Conservation (phyloP, 2,329 filamentous ascomycete genomes). For the Cytospora mali region DNA sequence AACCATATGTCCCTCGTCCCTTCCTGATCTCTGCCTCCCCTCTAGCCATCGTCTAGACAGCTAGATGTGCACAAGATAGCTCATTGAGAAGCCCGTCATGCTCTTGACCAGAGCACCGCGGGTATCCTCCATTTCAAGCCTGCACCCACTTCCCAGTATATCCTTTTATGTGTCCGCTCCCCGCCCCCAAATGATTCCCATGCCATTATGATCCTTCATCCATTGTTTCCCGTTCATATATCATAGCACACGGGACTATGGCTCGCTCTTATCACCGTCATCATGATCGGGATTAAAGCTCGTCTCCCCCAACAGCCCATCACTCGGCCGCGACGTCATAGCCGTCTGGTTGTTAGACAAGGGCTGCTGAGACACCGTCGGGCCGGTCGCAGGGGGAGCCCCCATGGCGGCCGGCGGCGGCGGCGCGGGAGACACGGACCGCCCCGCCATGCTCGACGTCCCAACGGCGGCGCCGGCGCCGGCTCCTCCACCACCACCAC, state of each 20-base stretch:
- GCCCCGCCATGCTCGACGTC: slow-evolving; percentile 1
- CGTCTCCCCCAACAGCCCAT: slow-evolving; percentile 66
- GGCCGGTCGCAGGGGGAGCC: slow-evolving; percentile 47
- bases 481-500: neutral
- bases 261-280: slow-evolving; percentile 34
- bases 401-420: slow-evolving; percentile 47
- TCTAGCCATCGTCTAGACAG: slow-evolving; percentile 1
- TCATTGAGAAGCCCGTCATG: neutral
- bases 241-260: neutral
- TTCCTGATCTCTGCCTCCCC: neutral
- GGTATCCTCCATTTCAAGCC: neutral
- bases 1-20: neutral
- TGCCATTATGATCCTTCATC: neutral
- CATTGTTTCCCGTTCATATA: neutral
- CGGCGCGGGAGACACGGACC: slow-evolving; percentile 36
- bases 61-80: neutral
- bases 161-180: neutral
- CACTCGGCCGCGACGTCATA: slow-evolving; percentile 57
- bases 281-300: slow-evolving; percentile 69
- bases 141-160: neutral
- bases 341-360: slow-evolving; percentile 58
- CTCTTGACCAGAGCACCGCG: neutral
- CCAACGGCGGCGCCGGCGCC: neutral
- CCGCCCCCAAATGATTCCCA: too few relatives aligned
- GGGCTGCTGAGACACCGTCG: slow-evolving; percentile 60